Evolutionary conservation across 2,329 filamentous ascomycete species (phyloP), one percentile per base, ranked within the genome.

Genomic region (Trichoderma sp.): DNA sequence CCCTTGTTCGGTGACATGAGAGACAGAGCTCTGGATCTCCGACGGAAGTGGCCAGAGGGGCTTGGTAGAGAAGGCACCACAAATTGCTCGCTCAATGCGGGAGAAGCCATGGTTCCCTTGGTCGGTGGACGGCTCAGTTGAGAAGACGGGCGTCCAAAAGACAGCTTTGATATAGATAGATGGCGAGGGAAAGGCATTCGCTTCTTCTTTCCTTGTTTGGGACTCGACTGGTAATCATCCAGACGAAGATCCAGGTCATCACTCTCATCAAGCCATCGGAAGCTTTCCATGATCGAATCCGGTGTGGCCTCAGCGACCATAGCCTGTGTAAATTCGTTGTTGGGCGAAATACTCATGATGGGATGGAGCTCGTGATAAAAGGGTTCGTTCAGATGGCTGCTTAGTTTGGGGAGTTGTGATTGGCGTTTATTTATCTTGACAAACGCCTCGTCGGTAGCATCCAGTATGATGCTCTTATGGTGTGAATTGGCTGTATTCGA

Each of bases 251-350:
- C 91, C 36, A 95, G 82, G 67, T 92, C 88, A 20, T 91, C 87
- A 68, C 93, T 90, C 71, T 93, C 90, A 34, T 94, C 91, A 30
- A 94, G 83, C 91, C 92, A 93, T 63, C 90, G 86, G 75, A 94
- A 92, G 77, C 86, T 91, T 73, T 93, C 89, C 64, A 89, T 88
- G 71, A 92, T 83, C 1, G 87, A 87, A 65, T 88, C 85, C 43
- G 87, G 81, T 75, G 87, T 77, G 34, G 75, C 75, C 5, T 74
- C 74, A 32, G 55, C 26, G 36, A 75, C 75, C 28, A 74, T 65
- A 23, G 71, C 73, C 28, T 67, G 64, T 30, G 62, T 70, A 28
- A 72, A 63, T 65, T 74, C 73, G 28, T 77, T 75, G 23, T 66
- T 67, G 20, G 75, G 71, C 13, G 74, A 74, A 5, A 74, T 72